These are phyloP conservation scores for Candida quercuum DNA, from an alignment of 805 yeast species.

Conservation along the genomic window DNA sequence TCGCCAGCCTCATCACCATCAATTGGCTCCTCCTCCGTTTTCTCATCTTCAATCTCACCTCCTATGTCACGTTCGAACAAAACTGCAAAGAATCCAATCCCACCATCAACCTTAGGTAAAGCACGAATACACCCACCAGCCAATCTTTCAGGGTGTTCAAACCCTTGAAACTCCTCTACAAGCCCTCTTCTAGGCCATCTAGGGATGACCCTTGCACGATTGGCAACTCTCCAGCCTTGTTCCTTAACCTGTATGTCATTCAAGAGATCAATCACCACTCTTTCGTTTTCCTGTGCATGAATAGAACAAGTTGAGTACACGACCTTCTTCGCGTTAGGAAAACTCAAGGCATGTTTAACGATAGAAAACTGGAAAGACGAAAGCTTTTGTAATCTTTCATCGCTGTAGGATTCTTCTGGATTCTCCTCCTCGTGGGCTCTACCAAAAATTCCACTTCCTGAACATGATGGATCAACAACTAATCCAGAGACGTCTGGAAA, in stretches of 20 bases:
- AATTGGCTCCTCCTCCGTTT: not conserved
- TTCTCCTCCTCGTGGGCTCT: conserved; percentile 39
- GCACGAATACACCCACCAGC: conserved; percentile 89
- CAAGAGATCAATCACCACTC: conserved; percentile 78
- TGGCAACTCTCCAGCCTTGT: conserved; percentile 72
- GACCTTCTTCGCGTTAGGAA: conserved; percentile 70
- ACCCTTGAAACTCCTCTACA: conserved; percentile 56
- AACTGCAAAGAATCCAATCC: conserved; percentile 98
- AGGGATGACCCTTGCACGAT: conserved; percentile 61
- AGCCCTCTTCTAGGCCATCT: conserved; percentile 85
- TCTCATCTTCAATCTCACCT: conserved; percentile 2
- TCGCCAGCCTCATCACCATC: not conserved
- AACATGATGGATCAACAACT: conserved; percentile 94
- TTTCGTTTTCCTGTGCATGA: conserved; percentile 90
- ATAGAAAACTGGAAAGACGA: conserved; percentile 85
- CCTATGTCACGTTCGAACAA: conserved; percentile 60
- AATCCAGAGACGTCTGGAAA: conserved; percentile 69
- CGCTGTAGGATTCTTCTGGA: conserved; percentile 33
- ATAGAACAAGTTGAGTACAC: conserved; percentile 96
- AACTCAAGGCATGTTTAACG: conserved; percentile 80
- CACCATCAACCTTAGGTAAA: conserved; percentile 85
- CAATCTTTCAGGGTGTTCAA: conserved; percentile 42
- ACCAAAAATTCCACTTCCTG: conserved; percentile 98
- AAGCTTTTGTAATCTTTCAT: conserved; percentile 61
- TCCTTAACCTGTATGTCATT: conserved; percentile 56